phyloP scores from a whole-genome alignment of 495 filamentous ascomycete species.

The Lichenothelia convexa region DNA sequence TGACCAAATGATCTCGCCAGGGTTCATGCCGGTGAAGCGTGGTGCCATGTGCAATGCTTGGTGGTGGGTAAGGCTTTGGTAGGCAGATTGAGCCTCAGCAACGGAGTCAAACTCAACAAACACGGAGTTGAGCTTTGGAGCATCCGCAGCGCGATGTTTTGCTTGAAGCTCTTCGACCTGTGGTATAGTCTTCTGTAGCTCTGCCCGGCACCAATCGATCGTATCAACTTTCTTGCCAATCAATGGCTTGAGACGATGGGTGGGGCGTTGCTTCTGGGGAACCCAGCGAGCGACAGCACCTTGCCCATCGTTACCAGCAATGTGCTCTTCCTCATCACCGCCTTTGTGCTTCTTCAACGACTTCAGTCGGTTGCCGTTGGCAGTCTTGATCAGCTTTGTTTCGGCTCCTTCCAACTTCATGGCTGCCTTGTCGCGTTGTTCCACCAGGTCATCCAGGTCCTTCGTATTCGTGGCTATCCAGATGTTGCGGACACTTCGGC shows the following conservation, averaged over 20 bases:
- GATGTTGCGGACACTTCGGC: constrained; percentile 57
- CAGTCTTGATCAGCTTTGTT: constrained; percentile 66
- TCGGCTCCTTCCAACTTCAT: constrained; percentile 80
- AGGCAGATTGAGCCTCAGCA: constrained; percentile 68
- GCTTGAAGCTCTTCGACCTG: constrained; percentile 60
- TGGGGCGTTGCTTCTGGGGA: constrained; percentile 62
- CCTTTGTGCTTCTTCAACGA: constrained; percentile 47
- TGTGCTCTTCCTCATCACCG: constrained; percentile 25
- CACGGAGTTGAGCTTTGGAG: constrained; percentile 49
- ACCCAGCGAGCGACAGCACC: constrained; percentile 65
- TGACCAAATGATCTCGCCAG: constrained; percentile 75
- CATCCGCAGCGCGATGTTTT: constrained; percentile 40
- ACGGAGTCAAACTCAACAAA: constrained; percentile 81
- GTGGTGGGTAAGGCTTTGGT: constrained; percentile 74
- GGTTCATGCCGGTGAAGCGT: constrained; percentile 69
- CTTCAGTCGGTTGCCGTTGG: constrained; percentile 61
- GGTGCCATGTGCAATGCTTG: constrained; percentile 85
- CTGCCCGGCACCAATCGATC: constrained; percentile 76
- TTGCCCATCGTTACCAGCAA: constrained; percentile 29
- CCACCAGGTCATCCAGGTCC: constrained; percentile 67
- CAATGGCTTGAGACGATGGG: constrained; percentile 60
- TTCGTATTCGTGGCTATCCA: constrained; percentile 73
- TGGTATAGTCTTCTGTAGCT: constrained; percentile 67
- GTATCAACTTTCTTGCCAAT: constrained; percentile 89
- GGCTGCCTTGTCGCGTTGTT: constrained; percentile 66